A percentile compares a stretch with the other conserved stretches of the same genome.
Conservation (phyloP, 257 asterid species). For the Solanum pimpinellifolium region DNA sequence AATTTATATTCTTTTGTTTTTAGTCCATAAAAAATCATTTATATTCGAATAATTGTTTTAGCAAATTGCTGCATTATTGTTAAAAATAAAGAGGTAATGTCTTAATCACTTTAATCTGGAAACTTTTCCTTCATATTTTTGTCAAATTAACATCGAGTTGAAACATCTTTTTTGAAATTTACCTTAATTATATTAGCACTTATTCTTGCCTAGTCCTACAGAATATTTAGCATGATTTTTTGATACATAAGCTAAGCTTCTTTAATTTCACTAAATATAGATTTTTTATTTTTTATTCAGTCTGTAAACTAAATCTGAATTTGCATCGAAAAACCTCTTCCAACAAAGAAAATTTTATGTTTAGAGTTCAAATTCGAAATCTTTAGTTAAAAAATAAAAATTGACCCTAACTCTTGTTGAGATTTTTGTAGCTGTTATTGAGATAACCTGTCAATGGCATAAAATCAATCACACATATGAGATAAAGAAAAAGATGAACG, state of each 20-base stretch:
- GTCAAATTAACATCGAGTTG: neutral
- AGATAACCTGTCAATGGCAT: neutral
- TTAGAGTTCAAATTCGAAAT: fast-evolving
- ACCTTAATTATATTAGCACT: neutral
- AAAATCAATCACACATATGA: neutral
- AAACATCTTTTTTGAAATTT: neutral
- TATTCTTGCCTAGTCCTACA: neutral
- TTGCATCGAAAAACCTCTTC: neutral
- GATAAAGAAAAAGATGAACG: neutral
- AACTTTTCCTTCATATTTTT: neutral
- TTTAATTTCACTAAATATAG: neutral
- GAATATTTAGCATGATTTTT: neutral
- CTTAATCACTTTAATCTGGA: neutral
- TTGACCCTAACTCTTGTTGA: neutral
- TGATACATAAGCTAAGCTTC: neutral
- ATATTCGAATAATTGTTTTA: neutral
- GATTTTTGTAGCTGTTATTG: neutral
- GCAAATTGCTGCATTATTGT: neutral
- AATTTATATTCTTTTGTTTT: neutral
- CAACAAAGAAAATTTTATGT: neutral
- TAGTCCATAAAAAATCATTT: neutral
- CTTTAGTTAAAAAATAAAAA: neutral
- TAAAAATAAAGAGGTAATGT: neutral
- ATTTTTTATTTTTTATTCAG: too few species aligned
- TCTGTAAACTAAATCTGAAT: neutral